Base-by-base conservation (phyloP, 2,329 filamentous ascomycete genomes). In the Shiraia bambusicola region DNA sequence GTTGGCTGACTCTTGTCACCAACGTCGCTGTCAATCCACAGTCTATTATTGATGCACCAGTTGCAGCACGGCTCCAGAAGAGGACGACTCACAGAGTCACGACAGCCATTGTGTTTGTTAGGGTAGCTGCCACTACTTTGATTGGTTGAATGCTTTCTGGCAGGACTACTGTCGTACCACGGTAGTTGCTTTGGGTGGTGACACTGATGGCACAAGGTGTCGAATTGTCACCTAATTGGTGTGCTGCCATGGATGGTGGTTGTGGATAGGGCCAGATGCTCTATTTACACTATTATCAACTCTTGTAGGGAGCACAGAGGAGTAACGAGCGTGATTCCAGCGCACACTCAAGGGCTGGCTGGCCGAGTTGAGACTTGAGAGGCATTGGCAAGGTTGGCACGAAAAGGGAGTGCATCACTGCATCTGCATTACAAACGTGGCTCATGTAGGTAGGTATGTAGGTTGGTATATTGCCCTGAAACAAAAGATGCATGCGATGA, bases 301-400 rank as follows among this genome's bases (percentile, higher is more conserved):
- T 35, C 52, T 75, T 2, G 53, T 75, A 34, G n/a, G n/a, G n/a
- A n/a, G n/a, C n/a, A n/a, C n/a, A n/a, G n/a, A n/a, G n/a, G n/a
- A n/a, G 72, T 75, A 34, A 70, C 72, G 0, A 63, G 61, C 1
- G 65, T 66, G 6, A 74, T 75, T 45, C 68, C 71, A 0, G 37
- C 55, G 0, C 58, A 60, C 28, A 72, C 66, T 1, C 73, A 76
- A 42, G 72, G 59, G 2, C 55, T 75, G 1, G 73, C 70, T 1
- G 72, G 72, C 1, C 72, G 69, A 12, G 72, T 75, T 70, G 67
- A 57, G 72, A 72, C 2, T 45, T 76, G 47, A 65, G 69, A 28
- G 68, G 65, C 2, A 70, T 74, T 33, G 73, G 72, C 8, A 73
- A 66, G 42, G 69, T 75, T 28, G 72, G 72, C 3, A 52, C 68